These are phyloP conservation scores for Kodamaea neixiangensis DNA, from an alignment of 805 yeast genomes.

Conservation along the genomic window DNA sequence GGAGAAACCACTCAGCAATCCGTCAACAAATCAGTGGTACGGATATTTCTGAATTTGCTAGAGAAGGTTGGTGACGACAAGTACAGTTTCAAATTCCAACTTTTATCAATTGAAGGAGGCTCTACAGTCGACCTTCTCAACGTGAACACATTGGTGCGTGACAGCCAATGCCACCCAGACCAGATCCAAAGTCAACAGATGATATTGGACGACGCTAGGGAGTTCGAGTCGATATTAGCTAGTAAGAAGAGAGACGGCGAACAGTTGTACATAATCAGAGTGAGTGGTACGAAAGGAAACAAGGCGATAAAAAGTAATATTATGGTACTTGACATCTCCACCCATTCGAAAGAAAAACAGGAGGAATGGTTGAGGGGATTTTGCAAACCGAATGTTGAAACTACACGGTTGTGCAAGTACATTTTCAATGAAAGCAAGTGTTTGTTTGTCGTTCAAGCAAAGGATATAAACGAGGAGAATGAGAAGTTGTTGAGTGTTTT, in stretches of 20 bases:
- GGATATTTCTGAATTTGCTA: constrained; percentile 13
- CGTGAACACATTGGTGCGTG: background rate
- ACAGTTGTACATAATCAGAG: constrained; percentile 14
- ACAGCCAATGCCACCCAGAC: constrained; percentile 4
- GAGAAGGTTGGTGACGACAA: constrained; percentile 3
- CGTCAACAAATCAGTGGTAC: constrained; percentile 9
- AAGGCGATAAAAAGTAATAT: constrained; percentile 15
- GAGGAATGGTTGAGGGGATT: constrained; percentile 4
- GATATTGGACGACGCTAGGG: constrained; percentile 15
- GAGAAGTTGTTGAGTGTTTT: constrained; percentile 16
- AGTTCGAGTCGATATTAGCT: constrained; percentile 4
- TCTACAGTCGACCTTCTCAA: constrained; percentile 5
- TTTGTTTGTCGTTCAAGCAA: constrained; percentile 30
- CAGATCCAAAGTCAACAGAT: constrained; percentile 20
- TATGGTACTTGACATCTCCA: constrained; percentile 17
- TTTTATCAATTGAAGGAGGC: background rate
- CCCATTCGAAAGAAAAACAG: constrained; percentile 8
- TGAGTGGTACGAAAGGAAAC: constrained; percentile 10
- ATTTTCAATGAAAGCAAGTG: constrained; percentile 33
- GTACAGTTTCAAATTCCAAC: constrained; percentile 5
- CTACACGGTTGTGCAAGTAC: constrained; percentile 8
- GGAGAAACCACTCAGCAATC: constrained; percentile 15
- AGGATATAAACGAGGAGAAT: constrained; percentile 13
- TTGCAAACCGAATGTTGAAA: background rate
- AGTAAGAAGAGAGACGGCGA: background rate